Base-by-base conservation (phyloP, 441 rosid genomes). In the Oxalis stricta region DNA sequence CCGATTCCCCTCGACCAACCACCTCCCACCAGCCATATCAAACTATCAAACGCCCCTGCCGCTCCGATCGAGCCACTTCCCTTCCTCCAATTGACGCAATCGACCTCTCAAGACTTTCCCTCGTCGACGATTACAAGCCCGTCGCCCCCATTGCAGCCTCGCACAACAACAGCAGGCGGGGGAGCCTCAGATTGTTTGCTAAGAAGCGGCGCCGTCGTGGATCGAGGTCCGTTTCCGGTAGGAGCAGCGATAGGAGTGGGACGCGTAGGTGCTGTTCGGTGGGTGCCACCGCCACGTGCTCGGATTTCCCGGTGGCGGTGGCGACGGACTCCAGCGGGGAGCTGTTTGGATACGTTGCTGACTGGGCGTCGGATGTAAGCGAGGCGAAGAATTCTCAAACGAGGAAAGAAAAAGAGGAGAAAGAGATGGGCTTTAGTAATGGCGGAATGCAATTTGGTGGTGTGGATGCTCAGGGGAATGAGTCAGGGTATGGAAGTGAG, bases 261-360 rank as follows among this genome's bases (percentile, higher is more conserved):
- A 81, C 89, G 7, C 63, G 78, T 26, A 69, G 79, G 54, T 79
- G 97, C 58, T 76, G 98, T 52, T 89, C 95, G 0, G 81, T 82
- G 7, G 96, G 94, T 50, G 88, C 89, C 15, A 66, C 85, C 5
- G 82, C 77, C 6, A 83, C 92, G 2, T 83, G 95, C 64, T 91
- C 99, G 14, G 99, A 91, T 60, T 73, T 86, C 16, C 95, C 87
- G n/a, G 59, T 83, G 50, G 88, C 84, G 1, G 73, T 81, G 5
- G 93, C 77, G 50, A 91, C 99, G 21, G 99, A 91, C 64, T 91
- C 99, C 13, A 91, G 99, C 33, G 98, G 96, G 9, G 96, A 91
- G 75, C 73, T 91, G 38, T 91, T 86, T 23, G 73, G 72, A 15
- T 76, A 76, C 14, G 68, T 47, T 9, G 68, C 77, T 7, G 68